phyloP scores from a whole-genome alignment of 2,329 filamentous ascomycete genomes.

The Trichoderma aggressivum region DNA sequence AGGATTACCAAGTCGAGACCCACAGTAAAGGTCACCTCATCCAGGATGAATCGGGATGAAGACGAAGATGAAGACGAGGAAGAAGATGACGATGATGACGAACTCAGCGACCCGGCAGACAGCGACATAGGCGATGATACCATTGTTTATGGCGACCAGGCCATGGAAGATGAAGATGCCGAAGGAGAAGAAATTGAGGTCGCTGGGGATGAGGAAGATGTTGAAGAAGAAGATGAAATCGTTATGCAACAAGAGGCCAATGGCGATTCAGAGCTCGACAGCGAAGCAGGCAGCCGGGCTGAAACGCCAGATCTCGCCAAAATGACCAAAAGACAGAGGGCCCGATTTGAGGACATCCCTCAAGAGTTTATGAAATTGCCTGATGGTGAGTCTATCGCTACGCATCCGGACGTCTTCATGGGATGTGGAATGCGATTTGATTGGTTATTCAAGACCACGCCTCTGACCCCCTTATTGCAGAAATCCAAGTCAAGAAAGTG shows the following conservation, averaged over 20 bases:
- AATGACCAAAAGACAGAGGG: slow-evolving; percentile 60
- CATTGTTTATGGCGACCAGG: slow-evolving; percentile 42
- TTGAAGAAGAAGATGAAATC: slow-evolving; percentile 39
- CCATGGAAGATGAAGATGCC: slow-evolving; percentile 47
- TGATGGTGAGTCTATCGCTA: slow-evolving; percentile 44
- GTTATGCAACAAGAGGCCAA: slow-evolving; percentile 29
- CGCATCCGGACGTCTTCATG: not conserved
- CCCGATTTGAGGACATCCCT: slow-evolving; percentile 54
- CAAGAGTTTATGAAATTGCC: slow-evolving; percentile 59
- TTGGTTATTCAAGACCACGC: not conserved
- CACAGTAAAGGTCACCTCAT: slow-evolving; percentile 34
- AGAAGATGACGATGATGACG: slow-evolving; percentile 53
- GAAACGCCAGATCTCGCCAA: slow-evolving; percentile 55
- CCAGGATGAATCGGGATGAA: slow-evolving; percentile 30
- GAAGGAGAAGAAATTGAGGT: slow-evolving; percentile 45
- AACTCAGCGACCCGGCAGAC: slow-evolving; percentile 52
- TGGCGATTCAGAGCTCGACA: slow-evolving; percentile 21
- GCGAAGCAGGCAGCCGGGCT: slow-evolving; percentile 43
- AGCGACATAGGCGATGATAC: slow-evolving; percentile 44
- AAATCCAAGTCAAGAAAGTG: slow-evolving; percentile 61
- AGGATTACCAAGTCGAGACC: slow-evolving; percentile 32
- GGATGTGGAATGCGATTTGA: not conserved
- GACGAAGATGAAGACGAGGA: slow-evolving; percentile 50
- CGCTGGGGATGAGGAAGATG: slow-evolving; percentile 41
- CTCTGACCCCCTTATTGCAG: slow-evolving; percentile 33